phyloP scores from a whole-genome alignment of 1,284 basidiomycete species.

The Ceratobasidium sp. region DNA sequence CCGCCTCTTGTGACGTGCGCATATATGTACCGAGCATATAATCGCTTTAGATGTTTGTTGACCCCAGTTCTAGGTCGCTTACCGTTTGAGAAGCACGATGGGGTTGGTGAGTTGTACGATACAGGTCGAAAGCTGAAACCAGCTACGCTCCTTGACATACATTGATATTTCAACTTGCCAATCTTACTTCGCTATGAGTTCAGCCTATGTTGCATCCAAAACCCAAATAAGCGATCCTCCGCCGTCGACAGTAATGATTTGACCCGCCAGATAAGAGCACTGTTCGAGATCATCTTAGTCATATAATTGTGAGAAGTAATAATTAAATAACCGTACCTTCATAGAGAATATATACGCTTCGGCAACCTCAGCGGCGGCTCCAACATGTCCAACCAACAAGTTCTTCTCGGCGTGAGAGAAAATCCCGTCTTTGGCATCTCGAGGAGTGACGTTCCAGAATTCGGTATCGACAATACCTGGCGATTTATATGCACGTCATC shows the following conservation, averaged over 20 bases:
- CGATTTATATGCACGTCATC: not conserved
- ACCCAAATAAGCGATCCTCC: slow-evolving; percentile 60
- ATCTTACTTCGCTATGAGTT: not conserved
- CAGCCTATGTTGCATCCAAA: slow-evolving; percentile 62
- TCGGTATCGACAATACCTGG: slow-evolving; percentile 20
- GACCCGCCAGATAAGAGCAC: slow-evolving; percentile 24
- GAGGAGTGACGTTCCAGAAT: not conserved
- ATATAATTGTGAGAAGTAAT: not conserved
- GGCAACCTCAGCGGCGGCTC: not conserved
- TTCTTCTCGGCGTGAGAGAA: not conserved
- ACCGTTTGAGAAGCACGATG: too few species aligned
- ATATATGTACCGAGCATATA: too few species aligned
- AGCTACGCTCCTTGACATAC: too few species aligned
- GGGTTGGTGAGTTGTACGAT: too few species aligned
- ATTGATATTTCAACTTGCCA: not conserved
- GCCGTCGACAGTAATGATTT: slow-evolving; percentile 26
- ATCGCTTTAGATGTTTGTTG: too few species aligned
- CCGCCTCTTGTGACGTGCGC: too few species aligned
- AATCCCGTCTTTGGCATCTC: not conserved
- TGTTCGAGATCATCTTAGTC: not conserved
- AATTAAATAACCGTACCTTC: slow-evolving; percentile 3
- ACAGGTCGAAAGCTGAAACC: too few species aligned
- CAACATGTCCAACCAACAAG: slow-evolving; percentile 9
- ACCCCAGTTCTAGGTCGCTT: too few species aligned
- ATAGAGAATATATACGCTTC: slow-evolving; percentile 35